These are phyloP conservation scores for Globisporangium paddicum DNA, from an alignment of 352 stramenopile species.

Conservation along the genomic window DNA sequence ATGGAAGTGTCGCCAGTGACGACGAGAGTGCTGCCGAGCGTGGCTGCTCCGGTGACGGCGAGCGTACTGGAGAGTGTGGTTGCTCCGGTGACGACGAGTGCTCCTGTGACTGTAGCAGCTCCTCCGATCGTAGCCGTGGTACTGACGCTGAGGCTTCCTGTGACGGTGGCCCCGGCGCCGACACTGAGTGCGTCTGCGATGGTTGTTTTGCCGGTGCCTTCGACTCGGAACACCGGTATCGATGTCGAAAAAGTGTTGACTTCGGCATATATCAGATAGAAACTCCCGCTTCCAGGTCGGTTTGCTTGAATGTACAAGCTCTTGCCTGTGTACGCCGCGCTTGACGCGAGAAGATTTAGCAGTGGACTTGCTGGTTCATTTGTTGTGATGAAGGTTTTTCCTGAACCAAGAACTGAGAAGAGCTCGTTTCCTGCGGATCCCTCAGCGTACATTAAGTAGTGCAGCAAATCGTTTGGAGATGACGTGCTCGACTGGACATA, in stretches of 20 bases:
- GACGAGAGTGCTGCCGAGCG: too few species aligned
- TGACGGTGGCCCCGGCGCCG: background rate
- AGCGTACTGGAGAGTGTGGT: background rate
- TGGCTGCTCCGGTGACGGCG: background rate
- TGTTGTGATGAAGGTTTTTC: background rate
- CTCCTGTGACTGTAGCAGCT: background rate
- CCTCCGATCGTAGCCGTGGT: background rate
- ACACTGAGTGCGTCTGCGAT: background rate
- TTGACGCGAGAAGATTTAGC: background rate
- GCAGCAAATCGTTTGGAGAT: background rate
- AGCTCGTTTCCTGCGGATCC: background rate
- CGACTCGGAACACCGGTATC: background rate
- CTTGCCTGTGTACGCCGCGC: background rate
- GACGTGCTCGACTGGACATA: constrained; percentile 15
- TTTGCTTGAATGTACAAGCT: constrained; percentile 1
- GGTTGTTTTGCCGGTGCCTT: background rate
- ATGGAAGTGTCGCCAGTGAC: too few species aligned
- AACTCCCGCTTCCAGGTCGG: background rate
- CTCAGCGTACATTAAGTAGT: background rate
- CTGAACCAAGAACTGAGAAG: background rate
- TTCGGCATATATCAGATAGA: constrained; percentile 20
- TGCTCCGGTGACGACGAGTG: too few species aligned
- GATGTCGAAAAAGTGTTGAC: background rate
- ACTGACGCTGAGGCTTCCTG: background rate
- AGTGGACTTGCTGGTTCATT: background rate